phyloP scores from a whole-genome alignment of 352 stramenopile species.

The Phytophthora megakarya region DNA sequence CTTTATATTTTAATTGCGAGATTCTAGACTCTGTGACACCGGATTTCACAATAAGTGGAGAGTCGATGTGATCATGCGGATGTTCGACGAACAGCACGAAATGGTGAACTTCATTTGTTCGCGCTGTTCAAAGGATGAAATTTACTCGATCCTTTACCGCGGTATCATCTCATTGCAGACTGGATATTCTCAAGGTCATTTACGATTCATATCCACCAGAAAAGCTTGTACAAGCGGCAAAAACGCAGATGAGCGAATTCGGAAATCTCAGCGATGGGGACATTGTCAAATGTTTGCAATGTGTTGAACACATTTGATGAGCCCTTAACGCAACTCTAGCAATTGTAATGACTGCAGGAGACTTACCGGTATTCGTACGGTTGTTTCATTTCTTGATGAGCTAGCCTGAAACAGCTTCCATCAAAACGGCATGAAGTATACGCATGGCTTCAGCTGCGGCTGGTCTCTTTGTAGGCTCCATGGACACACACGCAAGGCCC shows the following conservation, averaged over 20 bases:
- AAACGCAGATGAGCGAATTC: neutral
- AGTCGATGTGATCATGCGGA: no score
- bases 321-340: no score
- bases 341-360: no score
- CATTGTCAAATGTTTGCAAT: neutral
- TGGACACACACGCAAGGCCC: slow-evolving; percentile 35
- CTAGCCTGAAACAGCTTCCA: slow-evolving; percentile 7
- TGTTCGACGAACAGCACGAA: no score
- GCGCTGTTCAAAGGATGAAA: neutral
- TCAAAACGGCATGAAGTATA: slow-evolving; percentile 9
- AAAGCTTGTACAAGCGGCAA: neutral
- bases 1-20: no score
- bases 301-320: neutral
- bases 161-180: neutral
- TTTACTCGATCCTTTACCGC: neutral
- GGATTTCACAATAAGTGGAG: no score
- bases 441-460: slow-evolving; percentile 22
- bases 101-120: no score
- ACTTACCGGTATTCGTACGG: no score
- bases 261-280: neutral
- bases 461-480: slow-evolving; percentile 26
- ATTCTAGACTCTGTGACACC: no score
- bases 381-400: neutral
- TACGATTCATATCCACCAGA: neutral
- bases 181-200: neutral